Conservation (phyloP, 164 flowering plant species). For the Stephania japonica region DNA sequence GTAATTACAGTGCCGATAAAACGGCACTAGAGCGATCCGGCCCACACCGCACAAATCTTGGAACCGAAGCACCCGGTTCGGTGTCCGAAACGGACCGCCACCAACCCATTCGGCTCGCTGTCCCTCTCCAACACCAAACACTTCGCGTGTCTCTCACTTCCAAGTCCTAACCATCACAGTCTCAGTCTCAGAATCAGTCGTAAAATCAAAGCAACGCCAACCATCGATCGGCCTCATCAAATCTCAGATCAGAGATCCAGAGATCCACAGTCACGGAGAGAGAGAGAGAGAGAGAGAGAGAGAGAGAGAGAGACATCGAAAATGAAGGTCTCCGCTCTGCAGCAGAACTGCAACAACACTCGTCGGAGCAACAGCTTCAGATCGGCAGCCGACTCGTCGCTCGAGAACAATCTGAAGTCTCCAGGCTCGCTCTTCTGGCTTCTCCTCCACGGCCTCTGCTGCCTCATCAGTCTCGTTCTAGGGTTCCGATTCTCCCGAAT, state of each 20-base stretch:
- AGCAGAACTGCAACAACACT: conserved; percentile 42
- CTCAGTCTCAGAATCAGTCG: not conserved
- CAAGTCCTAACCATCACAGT: not conserved
- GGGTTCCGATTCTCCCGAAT: conserved; percentile 84
- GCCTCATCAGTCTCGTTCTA: conserved; percentile 75
- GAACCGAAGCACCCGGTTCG: not conserved
- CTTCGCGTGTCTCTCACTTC: not conserved
- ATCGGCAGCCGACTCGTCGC: conserved; percentile 35
- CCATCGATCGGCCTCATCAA: not conserved
- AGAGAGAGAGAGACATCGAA: not conserved
- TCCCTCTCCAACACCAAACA: not conserved
- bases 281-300: too few species aligned
- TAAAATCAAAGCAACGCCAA: conserved; percentile 2
- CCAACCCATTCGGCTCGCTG: not conserved
- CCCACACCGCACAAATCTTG: not conserved
- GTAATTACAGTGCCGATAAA: not conserved
- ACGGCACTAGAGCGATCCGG: not conserved
- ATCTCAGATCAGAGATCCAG: too few species aligned
- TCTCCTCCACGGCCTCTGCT: conserved; percentile 61
- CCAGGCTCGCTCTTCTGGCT: conserved; percentile 74
- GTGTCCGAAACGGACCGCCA: conserved; percentile 6
- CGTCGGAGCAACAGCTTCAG: conserved; percentile 72
- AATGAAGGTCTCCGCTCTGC: conserved; percentile 61
- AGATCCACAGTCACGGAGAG: too few species aligned
- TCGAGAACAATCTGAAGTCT: conserved; percentile 44